These are phyloP conservation scores for Eucalyptus sp. DNA, from an alignment of 345 rosid species.

Conservation along the genomic window DNA sequence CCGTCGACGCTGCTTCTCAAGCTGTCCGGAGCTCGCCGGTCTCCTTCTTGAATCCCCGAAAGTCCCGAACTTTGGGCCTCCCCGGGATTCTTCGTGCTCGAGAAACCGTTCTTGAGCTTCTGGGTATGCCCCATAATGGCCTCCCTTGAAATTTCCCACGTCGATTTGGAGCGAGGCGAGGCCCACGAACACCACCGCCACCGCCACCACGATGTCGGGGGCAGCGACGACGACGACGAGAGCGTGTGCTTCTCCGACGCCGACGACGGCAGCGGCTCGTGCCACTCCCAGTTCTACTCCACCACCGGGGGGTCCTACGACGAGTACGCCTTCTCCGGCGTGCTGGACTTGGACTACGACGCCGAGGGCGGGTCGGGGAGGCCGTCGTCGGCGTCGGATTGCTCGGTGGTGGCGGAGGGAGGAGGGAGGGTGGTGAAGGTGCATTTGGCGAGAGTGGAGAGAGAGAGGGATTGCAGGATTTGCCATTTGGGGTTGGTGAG, in stretches of 20 bases:
- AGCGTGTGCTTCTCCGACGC: slow-evolving; percentile 71
- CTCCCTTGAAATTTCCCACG: neutral
- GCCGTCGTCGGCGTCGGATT: slow-evolving; percentile 48
- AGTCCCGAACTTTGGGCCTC: neutral
- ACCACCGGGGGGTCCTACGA: slow-evolving; percentile 71
- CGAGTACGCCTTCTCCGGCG: slow-evolving; percentile 37
- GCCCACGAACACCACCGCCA: neutral
- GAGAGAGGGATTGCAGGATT: slow-evolving; percentile 72
- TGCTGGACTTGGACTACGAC: slow-evolving; percentile 20
- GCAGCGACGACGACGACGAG: slow-evolving; percentile 9
- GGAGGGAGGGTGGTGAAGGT: slow-evolving; percentile 18
- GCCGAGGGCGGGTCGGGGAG: slow-evolving; percentile 27
- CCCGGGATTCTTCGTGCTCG: neutral
- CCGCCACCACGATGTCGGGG: neutral
- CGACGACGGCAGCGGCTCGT: slow-evolving; percentile 70
- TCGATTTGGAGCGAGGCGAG: neutral
- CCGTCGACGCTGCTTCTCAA: neutral
- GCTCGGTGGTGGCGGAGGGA: slow-evolving; percentile 46
- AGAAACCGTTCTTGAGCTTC: neutral
- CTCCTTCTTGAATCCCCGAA: neutral
- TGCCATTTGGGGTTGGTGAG: slow-evolving; percentile 85
- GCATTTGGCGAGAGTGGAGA: slow-evolving; percentile 31
- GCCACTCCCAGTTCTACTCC: slow-evolving; percentile 78
- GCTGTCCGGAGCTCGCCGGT: neutral
- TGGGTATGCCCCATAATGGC: neutral